Evolutionary conservation across 2,329 filamentous ascomycete species (phyloP).

Genomic region (Zarea fungicola): DNA sequence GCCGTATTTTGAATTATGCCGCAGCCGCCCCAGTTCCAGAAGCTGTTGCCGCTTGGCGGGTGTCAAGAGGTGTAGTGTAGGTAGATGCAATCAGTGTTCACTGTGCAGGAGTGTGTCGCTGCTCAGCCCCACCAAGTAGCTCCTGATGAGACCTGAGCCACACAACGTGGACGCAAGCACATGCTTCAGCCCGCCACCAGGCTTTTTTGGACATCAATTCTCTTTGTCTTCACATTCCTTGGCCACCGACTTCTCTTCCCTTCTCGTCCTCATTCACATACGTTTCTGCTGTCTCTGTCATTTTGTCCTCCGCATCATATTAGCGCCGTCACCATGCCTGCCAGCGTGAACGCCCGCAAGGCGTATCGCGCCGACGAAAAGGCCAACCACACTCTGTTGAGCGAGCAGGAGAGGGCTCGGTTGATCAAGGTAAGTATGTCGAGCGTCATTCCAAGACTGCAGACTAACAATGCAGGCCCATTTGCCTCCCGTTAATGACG

Average conservation of each 20-base stretch:
- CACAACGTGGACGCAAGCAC: slow-evolving; percentile 11
- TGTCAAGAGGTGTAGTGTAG: slow-evolving; percentile 3
- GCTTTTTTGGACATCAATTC: slow-evolving; percentile 8
- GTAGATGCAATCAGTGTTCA: slow-evolving; percentile 5
- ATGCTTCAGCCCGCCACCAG: slow-evolving; percentile 4
- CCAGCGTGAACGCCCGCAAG: slow-evolving; percentile 25
- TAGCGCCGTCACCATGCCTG: slow-evolving; percentile 5
- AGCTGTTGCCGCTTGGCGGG: slow-evolving; percentile 4
- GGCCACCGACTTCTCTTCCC: not conserved
- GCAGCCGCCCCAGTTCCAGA: slow-evolving; percentile 2
- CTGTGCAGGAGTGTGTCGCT: slow-evolving; percentile 13
- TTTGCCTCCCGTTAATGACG: slow-evolving; percentile 21
- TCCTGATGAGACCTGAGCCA: slow-evolving; percentile 10
- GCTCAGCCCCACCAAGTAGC: slow-evolving; percentile 20
- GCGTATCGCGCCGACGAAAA: slow-evolving; percentile 37
- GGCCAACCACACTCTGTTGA: slow-evolving; percentile 28
- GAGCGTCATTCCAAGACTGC: not conserved
- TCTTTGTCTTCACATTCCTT: slow-evolving; percentile 1
- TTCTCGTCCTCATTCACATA: not conserved
- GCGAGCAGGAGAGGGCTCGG: slow-evolving; percentile 31
- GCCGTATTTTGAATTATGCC: not conserved
- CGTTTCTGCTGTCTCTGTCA: not conserved
- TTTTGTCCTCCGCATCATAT: not conserved
- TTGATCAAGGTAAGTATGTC: slow-evolving; percentile 29
- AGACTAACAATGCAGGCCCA: not conserved